Base-by-base conservation (phyloP, 257 asterid species). In the Mitragyna speciosa region DNA sequence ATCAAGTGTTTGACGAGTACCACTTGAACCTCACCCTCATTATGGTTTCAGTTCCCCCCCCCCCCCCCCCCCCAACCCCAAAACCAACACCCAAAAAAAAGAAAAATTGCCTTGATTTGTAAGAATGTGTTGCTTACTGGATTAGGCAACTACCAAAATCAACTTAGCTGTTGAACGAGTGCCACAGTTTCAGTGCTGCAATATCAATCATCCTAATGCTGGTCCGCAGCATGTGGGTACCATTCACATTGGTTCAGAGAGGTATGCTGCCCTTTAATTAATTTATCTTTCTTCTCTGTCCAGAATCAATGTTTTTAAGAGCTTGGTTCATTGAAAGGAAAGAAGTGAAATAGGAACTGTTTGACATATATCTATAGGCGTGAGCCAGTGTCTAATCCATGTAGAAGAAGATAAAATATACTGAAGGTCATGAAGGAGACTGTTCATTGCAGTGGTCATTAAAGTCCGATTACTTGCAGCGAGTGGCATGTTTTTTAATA, bases 151-250 rank as follows among this genome's bases (percentile, higher is more conserved):
- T 64, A 93, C 99, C 51, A 95, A 95, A 82, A 92, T 95, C 87
- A 95, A 95, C 84, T 75, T 95, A 91, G 99, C 99, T 31, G 94
- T 93, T 79, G 91, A 87, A 78, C 78, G 70, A 79, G 84, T 95
- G 85, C 99, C 99, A 52, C 94, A 87, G 72, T 95, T 95, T 77
- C 85, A 51, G 76, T 91, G 92, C 91, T 95, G 94, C 94, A 87
- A 88, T 83, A 82, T 83, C 85, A 84, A 80, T 73, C 76, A 88
- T 84, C 86, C 92, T 48, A 87, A 86, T 84, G 87, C 91, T 63
- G 98, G 99, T 79, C 99, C 97, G 63, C 96, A 95, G 82, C 99
- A 95, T 88, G 87, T 87, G 87, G 99, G 98, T 76, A 92, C 98
- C 66, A 92, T 93, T 83, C 99, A 95, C 88, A 91, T 95, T 78